phyloP scores from a whole-genome alignment of 805 yeast genomes.

The Kurtzmaniella cleridarum region DNA sequence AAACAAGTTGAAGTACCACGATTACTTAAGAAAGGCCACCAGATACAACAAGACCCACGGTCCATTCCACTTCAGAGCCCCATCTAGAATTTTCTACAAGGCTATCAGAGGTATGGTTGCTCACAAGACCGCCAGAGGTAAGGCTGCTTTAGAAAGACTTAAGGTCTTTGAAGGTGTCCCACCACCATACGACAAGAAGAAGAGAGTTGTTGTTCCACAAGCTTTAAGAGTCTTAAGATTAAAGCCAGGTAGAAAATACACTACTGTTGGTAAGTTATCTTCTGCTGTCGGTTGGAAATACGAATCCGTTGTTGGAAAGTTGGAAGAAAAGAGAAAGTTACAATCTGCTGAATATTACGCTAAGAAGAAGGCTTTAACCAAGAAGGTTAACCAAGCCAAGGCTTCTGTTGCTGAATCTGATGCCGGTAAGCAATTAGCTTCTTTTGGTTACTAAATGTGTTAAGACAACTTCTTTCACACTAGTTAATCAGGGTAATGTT shows the following conservation, averaged over 20 bases:
- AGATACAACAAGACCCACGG: slow-evolving; percentile 98
- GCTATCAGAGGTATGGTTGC: slow-evolving; percentile 99
- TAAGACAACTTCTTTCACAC: not conserved
- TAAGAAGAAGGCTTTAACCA: slow-evolving; percentile 93
- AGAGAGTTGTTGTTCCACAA: slow-evolving; percentile 99
- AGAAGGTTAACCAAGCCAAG: slow-evolving; percentile 85
- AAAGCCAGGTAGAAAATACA: slow-evolving; percentile 99
- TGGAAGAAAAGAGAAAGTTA: slow-evolving; percentile 99
- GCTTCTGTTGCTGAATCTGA: slow-evolving; percentile 86
- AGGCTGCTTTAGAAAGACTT: slow-evolving; percentile 98
- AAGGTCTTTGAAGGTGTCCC: slow-evolving; percentile 99
- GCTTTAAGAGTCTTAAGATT: slow-evolving; percentile 98
- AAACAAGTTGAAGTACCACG: slow-evolving; percentile 99
- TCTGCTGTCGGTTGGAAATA: slow-evolving; percentile 99
- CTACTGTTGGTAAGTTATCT: slow-evolving; percentile 95
- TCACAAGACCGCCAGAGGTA: slow-evolving; percentile 99
- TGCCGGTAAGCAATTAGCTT: slow-evolving; percentile 88
- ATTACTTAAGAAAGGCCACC: slow-evolving; percentile 98
- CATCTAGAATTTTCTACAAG: slow-evolving; percentile 99
- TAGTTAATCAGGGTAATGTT: not conserved
- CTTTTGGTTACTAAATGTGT: slow-evolving; percentile 86
- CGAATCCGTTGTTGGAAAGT: slow-evolving; percentile 94
- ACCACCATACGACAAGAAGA: slow-evolving; percentile 99
- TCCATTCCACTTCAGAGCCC: slow-evolving; percentile 99
- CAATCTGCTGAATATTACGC: slow-evolving; percentile 98